These are phyloP conservation scores for Arthrobotrys conoides DNA, from an alignment of 2,329 filamentous ascomycete species.

Conservation along the genomic window DNA sequence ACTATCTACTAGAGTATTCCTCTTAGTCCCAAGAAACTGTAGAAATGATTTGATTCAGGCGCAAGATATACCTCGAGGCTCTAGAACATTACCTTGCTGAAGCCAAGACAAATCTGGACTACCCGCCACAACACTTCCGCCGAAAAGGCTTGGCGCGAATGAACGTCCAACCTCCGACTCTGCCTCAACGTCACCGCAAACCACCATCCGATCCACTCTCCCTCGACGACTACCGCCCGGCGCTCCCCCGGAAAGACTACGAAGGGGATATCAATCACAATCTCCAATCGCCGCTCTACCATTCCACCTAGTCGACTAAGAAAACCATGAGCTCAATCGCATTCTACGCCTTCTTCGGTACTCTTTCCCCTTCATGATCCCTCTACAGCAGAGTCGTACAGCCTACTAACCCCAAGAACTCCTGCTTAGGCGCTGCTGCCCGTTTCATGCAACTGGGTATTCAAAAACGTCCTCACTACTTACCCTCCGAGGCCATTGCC, in stretches of 20 bases:
- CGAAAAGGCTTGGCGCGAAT: slow-evolving; percentile 25
- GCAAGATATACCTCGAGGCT: no score
- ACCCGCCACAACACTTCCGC: slow-evolving; percentile 21
- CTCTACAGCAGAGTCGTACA: not conserved
- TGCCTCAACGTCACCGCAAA: slow-evolving; percentile 7
- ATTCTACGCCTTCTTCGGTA: slow-evolving; percentile 59
- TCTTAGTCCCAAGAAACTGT: no score
- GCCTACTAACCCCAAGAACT: not conserved
- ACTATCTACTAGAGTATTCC: no score
- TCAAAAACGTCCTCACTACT: slow-evolving; percentile 96
- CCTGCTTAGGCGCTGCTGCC: slow-evolving; percentile 81
- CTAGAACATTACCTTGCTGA: no score
- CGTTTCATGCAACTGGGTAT: slow-evolving; percentile 98
- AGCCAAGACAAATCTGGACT: no score
- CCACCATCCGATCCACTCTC: not conserved
- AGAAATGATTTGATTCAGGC: no score
- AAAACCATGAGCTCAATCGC: slow-evolving; percentile 49
- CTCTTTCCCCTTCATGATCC: not conserved
- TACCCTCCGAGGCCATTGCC: slow-evolving; percentile 84
- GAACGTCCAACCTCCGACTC: slow-evolving; percentile 30
- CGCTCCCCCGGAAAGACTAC: slow-evolving; percentile 18
- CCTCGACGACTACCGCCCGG: slow-evolving; percentile 6
- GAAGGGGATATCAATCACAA: slow-evolving; percentile 1
- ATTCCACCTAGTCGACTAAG: not conserved
- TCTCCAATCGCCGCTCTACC: not conserved